phyloP scores from a whole-genome alignment of 1,284 basidiomycete species.

The Malassezia slooffiae region DNA sequence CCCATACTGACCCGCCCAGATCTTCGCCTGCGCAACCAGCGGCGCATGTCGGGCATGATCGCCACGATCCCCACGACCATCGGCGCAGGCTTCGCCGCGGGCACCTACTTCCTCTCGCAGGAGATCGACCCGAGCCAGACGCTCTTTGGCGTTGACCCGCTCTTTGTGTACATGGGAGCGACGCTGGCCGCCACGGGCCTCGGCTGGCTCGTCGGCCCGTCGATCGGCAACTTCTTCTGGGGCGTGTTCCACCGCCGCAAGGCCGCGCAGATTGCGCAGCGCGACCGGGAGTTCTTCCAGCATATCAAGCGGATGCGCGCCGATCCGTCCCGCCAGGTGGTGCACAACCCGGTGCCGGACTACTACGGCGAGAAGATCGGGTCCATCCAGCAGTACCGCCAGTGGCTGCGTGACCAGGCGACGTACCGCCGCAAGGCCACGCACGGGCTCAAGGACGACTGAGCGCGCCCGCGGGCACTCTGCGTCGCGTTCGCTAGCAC shows the following conservation, averaged over 20 bases:
- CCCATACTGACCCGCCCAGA: conserved; percentile 13
- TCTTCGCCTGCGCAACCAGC: conserved; percentile 29
- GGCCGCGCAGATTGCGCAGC: conserved; percentile 26
- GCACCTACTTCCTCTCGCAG: conserved; percentile 34
- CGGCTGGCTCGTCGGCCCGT: conserved; percentile 39
- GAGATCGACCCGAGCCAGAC: conserved; percentile 34
- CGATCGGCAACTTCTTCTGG: conserved; percentile 33
- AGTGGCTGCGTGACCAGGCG: conserved; percentile 42
- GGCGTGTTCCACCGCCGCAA: conserved; percentile 26
- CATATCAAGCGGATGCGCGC: conserved; percentile 34
- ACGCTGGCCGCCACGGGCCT: conserved; percentile 26
- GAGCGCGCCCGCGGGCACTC: no score
- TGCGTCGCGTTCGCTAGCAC: no score
- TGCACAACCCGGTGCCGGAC: conserved; percentile 42
- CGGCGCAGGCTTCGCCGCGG: conserved; percentile 26
- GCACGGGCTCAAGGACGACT: conserved; percentile 32
- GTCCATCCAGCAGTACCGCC: conserved; percentile 35
- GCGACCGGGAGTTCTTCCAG: conserved; percentile 37
- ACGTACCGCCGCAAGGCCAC: conserved; percentile 37
- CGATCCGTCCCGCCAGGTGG: conserved; percentile 33
- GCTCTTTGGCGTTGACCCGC: conserved; percentile 35
- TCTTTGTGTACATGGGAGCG: conserved; percentile 33
- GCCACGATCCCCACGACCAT: conserved; percentile 37
- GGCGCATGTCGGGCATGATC: conserved; percentile 32
- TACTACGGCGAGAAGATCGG: conserved; percentile 44